Evolutionary conservation across 495 filamentous ascomycete species (phyloP), one percentile per base, ranked within the genome.

Genomic region (Trichoderma parareesei): DNA sequence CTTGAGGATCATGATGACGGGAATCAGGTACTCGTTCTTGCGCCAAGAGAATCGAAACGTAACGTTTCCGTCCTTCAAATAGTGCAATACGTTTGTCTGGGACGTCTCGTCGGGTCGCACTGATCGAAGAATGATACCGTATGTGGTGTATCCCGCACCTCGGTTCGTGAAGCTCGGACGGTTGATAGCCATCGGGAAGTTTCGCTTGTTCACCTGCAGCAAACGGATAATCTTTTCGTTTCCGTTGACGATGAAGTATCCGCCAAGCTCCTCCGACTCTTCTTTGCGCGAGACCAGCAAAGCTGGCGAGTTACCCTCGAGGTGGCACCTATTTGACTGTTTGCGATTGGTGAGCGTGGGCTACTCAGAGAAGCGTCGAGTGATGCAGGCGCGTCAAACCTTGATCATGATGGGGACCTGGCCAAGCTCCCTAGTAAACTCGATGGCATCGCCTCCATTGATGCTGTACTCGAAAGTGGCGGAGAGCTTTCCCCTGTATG

Each of bases 21-120:
- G 94, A 14, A 98, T 83, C 33, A 97, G 82, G 72, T 89, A 98
- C 77, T 98, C 94, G 67, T 91, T 91, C 81, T 98, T 98, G 67
- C 93, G 83, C 94, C 94, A 98, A 2, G 93, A 97, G 76, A 98
- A 98, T 46, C 94, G 85, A 79, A 98, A 96, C 2, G 90, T 97
- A 66, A 97, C 85, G 74, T 97, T 97, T 67, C 94, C 94, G 75
- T 98, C 93, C 66, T 81, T 88, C 59, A 97, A 86, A 76, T 97
- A 98, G 75, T 98, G 94, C 35, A 98, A 82, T 35, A 96, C 92
- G 69, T 97, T 98, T 11, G 93, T 98, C 73, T 98, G 94, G 14
- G 93, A 97, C 18, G 92, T 97, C 76, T 98, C 92, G 71, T 98
- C 94, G 10, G 92, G 93, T 49, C 94, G 86, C 38, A 96, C 92